Evolutionary conservation across 2,329 filamentous ascomycete genomes (phyloP).

Genomic region (Alternaria consortialis): DNA sequence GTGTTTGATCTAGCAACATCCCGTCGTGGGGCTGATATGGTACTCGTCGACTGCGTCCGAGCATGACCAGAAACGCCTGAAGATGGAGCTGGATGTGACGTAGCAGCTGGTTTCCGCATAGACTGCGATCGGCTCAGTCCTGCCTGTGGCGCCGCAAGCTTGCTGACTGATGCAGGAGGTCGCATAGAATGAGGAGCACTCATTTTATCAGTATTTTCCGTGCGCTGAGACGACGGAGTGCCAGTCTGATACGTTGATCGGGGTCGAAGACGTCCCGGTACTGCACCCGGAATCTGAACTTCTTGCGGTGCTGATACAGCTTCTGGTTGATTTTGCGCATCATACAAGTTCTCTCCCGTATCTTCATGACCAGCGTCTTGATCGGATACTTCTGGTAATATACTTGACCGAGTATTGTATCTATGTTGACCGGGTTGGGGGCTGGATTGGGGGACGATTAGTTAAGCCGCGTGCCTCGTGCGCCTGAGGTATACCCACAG

Average conservation of each 20-base stretch:
- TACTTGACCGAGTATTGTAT: constrained; percentile 21
- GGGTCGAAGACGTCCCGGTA: constrained; percentile 35
- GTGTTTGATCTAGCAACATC: constrained; percentile 24
- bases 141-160: constrained; percentile 26
- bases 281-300: constrained; percentile 4
- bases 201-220: constrained; percentile 15
- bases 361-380: constrained; percentile 6
- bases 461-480: neutral
- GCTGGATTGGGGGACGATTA: neutral
- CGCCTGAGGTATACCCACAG: constrained; percentile 17
- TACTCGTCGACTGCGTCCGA: constrained; percentile 41
- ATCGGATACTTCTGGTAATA: constrained; percentile 9
- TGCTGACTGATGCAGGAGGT: constrained; percentile 29
- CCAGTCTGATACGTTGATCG: constrained; percentile 44
- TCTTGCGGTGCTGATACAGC: constrained; percentile 2
- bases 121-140: constrained; percentile 42
- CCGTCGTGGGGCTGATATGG: constrained; percentile 21
- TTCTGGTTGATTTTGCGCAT: neutral
- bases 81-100: constrained; percentile 27
- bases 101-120: constrained; percentile 36
- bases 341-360: neutral
- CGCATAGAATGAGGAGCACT: constrained; percentile 25
- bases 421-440: constrained; percentile 46
- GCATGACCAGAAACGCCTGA: constrained; percentile 26
- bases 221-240: constrained; percentile 16